phyloP scores from a whole-genome alignment of 306 rosid species.

The Crataegus laevigata region DNA sequence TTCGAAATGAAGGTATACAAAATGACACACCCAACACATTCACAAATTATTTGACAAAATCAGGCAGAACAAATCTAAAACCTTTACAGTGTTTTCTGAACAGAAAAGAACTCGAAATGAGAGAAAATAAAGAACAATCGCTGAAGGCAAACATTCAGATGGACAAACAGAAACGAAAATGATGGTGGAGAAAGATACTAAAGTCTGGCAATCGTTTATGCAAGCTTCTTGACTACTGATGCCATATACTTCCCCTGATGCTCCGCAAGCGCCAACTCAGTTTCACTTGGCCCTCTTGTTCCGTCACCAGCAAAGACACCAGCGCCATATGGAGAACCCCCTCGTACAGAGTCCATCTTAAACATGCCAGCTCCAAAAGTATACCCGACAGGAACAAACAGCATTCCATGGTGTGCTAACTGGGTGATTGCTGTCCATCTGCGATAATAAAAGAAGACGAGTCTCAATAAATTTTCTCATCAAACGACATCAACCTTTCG shows the following conservation, averaged over 20 bases:
- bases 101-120: background rate
- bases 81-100: slow-evolving; percentile 22
- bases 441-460: slow-evolving; percentile 24
- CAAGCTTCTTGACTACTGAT: slow-evolving; percentile 64
- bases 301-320: slow-evolving; percentile 94
- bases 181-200: background rate
- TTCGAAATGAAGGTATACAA: background rate
- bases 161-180: slow-evolving; percentile 21
- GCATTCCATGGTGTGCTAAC: slow-evolving; percentile 92
- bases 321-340: slow-evolving; percentile 94
- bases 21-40: background rate
- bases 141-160: slow-evolving; percentile 1
- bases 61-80: slow-evolving; percentile 17
- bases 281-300: slow-evolving; percentile 70
- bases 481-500: background rate
- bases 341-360: slow-evolving; percentile 77
- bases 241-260: slow-evolving; percentile 98
- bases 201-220: slow-evolving; percentile 10
- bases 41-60: slow-evolving; percentile 11
- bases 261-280: slow-evolving; percentile 84
- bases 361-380: slow-evolving; percentile 94
- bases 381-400: slow-evolving; percentile 89
- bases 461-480: background rate
- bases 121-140: slow-evolving; percentile 38
- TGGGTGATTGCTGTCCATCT: slow-evolving; percentile 99